phyloP scores from a whole-genome alignment of 148 eudicot genomes.

The Salicornia ramosissima region DNA sequence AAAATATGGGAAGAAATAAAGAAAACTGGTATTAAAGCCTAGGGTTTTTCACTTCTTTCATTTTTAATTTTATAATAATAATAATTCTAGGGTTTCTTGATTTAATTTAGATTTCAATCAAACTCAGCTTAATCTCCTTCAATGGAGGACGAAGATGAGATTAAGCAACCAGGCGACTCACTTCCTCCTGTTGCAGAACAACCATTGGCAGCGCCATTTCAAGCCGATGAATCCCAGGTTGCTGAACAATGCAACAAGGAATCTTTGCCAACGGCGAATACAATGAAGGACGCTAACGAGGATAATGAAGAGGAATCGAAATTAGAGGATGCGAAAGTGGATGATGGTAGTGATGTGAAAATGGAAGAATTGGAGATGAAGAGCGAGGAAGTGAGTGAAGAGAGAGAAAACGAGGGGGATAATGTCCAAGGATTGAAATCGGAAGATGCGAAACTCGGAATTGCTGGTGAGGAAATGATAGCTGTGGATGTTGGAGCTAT shows the following conservation, averaged over 20 bases:
- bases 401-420: neutral
- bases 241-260: slow-evolving; percentile 17
- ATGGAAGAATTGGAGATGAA: neutral
- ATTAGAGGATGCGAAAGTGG: slow-evolving; percentile 7
- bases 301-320: neutral
- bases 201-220: slow-evolving; percentile 2
- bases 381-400: neutral
- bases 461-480: neutral
- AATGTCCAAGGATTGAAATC: neutral
- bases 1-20: neutral
- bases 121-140: neutral
- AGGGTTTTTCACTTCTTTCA: slow-evolving; percentile 25
- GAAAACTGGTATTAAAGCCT: slow-evolving; percentile 19
- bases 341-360: neutral
- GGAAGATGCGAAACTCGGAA: neutral
- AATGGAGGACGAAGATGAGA: slow-evolving; percentile 42
- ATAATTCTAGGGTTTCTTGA: slow-evolving; percentile 20
- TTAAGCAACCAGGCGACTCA: slow-evolving; percentile 6
- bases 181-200: slow-evolving; percentile 9
- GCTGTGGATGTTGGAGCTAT: neutral
- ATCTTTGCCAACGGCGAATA: neutral
- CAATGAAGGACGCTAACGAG: too few relatives aligned
- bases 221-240: neutral
- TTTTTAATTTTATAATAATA: neutral
- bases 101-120: neutral